Percentiles rank a stretch among this genome's conserved stretches.
phyloP scores from a whole-genome alignment of 371 early-diverging fungal species.

The Conidiobolus incongruus region DNA sequence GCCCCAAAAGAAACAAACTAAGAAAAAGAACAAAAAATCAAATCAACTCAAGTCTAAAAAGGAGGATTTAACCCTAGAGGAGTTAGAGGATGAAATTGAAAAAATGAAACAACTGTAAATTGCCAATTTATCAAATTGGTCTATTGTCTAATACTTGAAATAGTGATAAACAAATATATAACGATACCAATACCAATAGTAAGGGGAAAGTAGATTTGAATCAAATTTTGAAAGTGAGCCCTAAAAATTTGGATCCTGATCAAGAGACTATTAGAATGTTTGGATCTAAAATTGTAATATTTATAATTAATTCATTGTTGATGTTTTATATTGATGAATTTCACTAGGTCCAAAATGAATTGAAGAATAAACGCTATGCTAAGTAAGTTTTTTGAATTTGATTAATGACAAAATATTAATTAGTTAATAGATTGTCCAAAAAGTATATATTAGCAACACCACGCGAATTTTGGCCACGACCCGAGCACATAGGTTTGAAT shows the following conservation, averaged over 20 bases:
- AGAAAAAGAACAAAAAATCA: too few relatives aligned
- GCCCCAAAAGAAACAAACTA: too few relatives aligned
- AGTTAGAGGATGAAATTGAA: too few relatives aligned
- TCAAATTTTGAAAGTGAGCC: slow-evolving; percentile 31
- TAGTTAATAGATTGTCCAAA: slow-evolving; percentile 11
- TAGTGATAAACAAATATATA: neutral
- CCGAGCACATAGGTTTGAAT: slow-evolving; percentile 33
- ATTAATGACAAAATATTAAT: slow-evolving; percentile 4
- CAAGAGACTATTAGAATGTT: slow-evolving; percentile 75
- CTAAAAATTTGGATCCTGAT: slow-evolving; percentile 50
- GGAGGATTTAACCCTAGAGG: too few relatives aligned
- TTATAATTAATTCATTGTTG: neutral
- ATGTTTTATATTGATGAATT: neutral
- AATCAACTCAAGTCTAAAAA: too few relatives aligned
- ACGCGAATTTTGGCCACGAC: slow-evolving; percentile 52
- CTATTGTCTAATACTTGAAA: neutral
- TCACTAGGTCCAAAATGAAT: slow-evolving; percentile 18
- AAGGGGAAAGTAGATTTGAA: slow-evolving; percentile 4
- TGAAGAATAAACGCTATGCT: slow-evolving; percentile 13
- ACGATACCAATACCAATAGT: neutral
- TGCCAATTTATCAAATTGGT: too few relatives aligned
- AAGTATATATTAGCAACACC: slow-evolving; percentile 43
- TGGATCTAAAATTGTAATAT: slow-evolving; percentile 46
- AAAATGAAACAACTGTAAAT: too few relatives aligned
- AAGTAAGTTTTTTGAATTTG: slow-evolving; percentile 5